phyloP scores from a whole-genome alignment of 305 asterid genomes.

The Euphrasia arctica region DNA sequence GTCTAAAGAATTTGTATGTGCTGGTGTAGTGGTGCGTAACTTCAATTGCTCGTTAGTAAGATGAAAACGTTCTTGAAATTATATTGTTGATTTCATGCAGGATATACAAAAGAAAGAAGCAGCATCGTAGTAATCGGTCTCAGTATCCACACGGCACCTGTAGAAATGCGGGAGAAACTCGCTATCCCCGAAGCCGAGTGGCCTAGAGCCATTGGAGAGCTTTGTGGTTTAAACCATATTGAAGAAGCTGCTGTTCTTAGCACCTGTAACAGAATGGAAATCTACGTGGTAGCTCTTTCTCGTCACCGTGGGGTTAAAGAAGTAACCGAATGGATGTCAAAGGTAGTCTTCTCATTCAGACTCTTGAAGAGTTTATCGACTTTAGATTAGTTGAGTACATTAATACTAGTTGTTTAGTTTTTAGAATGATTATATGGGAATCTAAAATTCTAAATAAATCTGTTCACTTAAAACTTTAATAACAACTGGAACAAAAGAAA shows the following conservation, averaged over 20 bases:
- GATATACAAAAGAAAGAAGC: conserved; percentile 93
- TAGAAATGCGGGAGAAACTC: conserved; percentile 93
- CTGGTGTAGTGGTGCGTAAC: not conserved
- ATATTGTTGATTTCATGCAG: conserved; percentile 36
- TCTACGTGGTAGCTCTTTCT: conserved; percentile 93
- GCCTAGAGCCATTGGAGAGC: conserved; percentile 86
- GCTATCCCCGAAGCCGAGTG: conserved; percentile 98
- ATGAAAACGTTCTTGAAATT: not conserved
- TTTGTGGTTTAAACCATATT: conserved; percentile 85
- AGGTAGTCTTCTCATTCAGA: conserved; percentile 41
- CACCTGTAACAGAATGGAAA: conserved; percentile 97
- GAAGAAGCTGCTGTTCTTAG: conserved; percentile 99
- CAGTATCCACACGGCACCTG: conserved; percentile 80
- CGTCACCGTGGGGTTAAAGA: conserved; percentile 95
- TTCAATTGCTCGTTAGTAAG: not conserved
- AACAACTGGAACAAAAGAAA: not conserved
- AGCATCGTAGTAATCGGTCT: conserved; percentile 90
- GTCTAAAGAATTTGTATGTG: not conserved
- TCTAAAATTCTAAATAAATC: not conserved
- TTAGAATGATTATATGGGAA: not conserved
- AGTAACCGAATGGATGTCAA: conserved; percentile 99
- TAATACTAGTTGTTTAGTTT: not conserved
- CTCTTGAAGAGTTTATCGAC: conserved; percentile 14
- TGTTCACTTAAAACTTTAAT: not conserved
- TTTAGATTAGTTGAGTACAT: not conserved